Percentiles rank a stretch among this genome's conserved stretches.
Conservation (phyloP, 2,329 filamentous ascomycete species). For the Lasiodiplodia theobromae region DNA sequence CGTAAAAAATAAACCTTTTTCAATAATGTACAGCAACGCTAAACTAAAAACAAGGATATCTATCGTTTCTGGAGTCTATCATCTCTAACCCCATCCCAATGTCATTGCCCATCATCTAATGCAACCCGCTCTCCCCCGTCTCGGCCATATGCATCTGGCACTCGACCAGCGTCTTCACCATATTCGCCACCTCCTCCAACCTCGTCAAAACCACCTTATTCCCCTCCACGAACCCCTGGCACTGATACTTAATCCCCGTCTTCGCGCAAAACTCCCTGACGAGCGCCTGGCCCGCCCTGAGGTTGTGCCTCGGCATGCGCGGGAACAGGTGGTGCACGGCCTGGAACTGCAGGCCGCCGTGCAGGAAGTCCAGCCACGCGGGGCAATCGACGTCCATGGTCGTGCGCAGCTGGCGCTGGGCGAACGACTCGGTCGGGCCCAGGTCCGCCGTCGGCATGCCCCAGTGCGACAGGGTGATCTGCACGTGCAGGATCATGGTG, state of each 20-base stretch:
- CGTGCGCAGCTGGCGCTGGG: conserved; percentile 88
- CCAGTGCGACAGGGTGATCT: conserved; percentile 92
- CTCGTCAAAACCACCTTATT: conserved; percentile 81
- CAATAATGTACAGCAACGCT: not conserved
- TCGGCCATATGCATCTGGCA: conserved; percentile 50
- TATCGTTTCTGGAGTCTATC: not conserved
- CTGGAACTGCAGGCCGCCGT: conserved; percentile 89
- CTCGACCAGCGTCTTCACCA: conserved; percentile 65
- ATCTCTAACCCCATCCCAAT: no score
- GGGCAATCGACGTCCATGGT: conserved; percentile 95
- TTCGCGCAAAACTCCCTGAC: conserved; percentile 84
- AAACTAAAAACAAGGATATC: not conserved
- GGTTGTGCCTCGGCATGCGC: conserved; percentile 82
- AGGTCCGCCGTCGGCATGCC: conserved; percentile 91
- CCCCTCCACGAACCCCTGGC: conserved; percentile 84
- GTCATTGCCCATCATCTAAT: no score
- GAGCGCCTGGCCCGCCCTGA: conserved; percentile 75
- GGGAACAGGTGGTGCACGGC: conserved; percentile 87
- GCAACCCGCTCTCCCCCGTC: conserved; percentile 47
- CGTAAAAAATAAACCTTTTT: no score
- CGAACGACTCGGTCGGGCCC: conserved; percentile 83
- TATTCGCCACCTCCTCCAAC: conserved; percentile 79
- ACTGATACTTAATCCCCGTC: conserved; percentile 81
- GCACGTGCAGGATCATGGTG: conserved; percentile 82
- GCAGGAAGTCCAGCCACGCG: conserved; percentile 86